Percentiles rank a stretch among this genome's conserved stretches.
These are phyloP conservation scores for Thozetella sp. DNA, from an alignment of 495 filamentous ascomycete genomes.

Conservation along the genomic window DNA sequence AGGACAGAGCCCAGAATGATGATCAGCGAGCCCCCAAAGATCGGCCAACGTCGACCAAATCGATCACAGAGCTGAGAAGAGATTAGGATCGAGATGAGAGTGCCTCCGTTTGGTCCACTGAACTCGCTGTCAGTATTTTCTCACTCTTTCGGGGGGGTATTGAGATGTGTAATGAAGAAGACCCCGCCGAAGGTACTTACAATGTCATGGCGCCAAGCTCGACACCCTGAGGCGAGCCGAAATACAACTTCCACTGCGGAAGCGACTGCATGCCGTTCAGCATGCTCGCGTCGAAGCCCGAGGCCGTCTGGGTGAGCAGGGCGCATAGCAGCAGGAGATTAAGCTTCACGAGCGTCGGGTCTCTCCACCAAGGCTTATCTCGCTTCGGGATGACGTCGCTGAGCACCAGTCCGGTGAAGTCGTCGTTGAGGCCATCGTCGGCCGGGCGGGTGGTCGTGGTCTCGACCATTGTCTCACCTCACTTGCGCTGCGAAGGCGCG, in stretches of 20 bases:
- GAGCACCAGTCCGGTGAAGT: not conserved
- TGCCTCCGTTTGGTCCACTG: not conserved
- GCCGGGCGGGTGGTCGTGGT: not conserved
- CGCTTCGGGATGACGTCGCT: not conserved
- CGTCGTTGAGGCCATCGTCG: not conserved
- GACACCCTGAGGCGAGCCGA: constrained; percentile 18
- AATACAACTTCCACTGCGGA: constrained; percentile 20
- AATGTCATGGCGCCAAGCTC: constrained; percentile 17
- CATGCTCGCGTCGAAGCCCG: constrained; percentile 13
- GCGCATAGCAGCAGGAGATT: not conserved
- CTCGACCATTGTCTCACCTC: not conserved
- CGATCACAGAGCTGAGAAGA: constrained; percentile 19
- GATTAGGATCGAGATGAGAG: constrained; percentile 11
- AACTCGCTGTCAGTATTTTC: not conserved
- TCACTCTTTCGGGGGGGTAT: not conserved
- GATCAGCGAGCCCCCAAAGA: constrained; percentile 52
- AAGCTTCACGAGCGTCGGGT: not conserved
- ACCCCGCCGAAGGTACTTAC: not conserved
- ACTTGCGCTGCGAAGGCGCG: no score
- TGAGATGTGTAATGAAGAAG: not conserved
- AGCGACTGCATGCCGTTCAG: constrained; percentile 31
- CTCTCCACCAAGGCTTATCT: not conserved
- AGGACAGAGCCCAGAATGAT: constrained; percentile 54
- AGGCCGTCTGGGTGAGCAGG: not conserved
- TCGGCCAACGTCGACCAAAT: constrained; percentile 47